These are phyloP conservation scores for Nigrospora oryzae DNA, from an alignment of 2,329 filamentous ascomycete species.

Conservation along the genomic window DNA sequence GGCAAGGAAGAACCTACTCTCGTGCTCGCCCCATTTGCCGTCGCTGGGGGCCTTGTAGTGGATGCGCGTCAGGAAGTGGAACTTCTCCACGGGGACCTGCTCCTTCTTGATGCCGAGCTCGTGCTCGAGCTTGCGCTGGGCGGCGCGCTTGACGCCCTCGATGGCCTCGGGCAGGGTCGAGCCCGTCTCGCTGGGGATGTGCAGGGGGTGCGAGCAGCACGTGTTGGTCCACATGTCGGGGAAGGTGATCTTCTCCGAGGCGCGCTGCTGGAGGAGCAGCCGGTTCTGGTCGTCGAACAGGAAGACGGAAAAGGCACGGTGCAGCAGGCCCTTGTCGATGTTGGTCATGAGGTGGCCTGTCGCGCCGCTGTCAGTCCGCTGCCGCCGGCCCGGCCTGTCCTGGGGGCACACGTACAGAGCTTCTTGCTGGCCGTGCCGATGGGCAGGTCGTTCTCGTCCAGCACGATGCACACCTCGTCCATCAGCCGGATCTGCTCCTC, in stretches of 20 bases:
- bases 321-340: constrained; percentile 90
- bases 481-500: constrained; percentile 96
- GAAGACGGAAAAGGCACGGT: constrained; percentile 96
- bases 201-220: constrained; percentile 94
- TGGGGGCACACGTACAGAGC: constrained; percentile 57
- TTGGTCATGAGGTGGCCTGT: constrained; percentile 97
- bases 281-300: constrained; percentile 93
- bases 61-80: constrained; percentile 90
- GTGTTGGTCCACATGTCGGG: constrained; percentile 99
- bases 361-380: not conserved
- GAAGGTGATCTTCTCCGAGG: constrained; percentile 96
- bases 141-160: constrained; percentile 81
- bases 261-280: constrained; percentile 89
- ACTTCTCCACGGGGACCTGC: constrained; percentile 85
- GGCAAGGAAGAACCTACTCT: constrained; percentile 57
- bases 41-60: constrained; percentile 97
- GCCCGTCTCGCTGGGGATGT: constrained; percentile 86
- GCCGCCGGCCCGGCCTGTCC: not conserved
- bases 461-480: constrained; percentile 97
- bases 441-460: constrained; percentile 83
- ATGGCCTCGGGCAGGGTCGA: constrained; percentile 71
- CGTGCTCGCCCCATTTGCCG: constrained; percentile 97
- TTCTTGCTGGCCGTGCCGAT: constrained; percentile 99
- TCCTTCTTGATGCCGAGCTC: constrained; percentile 85
- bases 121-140: constrained; percentile 87